Evolutionary conservation across 2,329 filamentous ascomycete genomes (phyloP).

Genomic region (Ophiostoma populinum): DNA sequence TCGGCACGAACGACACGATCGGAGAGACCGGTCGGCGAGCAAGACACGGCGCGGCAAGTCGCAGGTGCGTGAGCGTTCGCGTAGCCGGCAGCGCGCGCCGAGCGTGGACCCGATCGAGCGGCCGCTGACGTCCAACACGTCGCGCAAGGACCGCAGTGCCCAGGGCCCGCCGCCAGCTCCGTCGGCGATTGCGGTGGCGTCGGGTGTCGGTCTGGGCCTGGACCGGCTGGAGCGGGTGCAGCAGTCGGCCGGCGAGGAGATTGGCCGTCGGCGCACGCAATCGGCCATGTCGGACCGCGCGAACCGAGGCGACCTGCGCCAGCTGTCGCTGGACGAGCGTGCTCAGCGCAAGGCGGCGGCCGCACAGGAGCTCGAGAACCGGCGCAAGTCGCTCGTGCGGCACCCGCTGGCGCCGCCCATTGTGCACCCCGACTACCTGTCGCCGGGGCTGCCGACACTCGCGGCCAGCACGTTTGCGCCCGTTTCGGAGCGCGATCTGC

Average conservation of each 20-base stretch:
- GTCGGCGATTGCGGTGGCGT: slow-evolving; percentile 10
- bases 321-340: slow-evolving; percentile 38
- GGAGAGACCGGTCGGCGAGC: slow-evolving; percentile 31
- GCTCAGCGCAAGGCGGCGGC: slow-evolving; percentile 55
- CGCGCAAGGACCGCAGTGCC: slow-evolving; percentile 15
- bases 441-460: slow-evolving; percentile 17
- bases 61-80: slow-evolving; percentile 14
- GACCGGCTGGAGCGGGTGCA: slow-evolving; percentile 14
- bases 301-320: slow-evolving; percentile 32
- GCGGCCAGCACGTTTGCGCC: no score
- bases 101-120: background rate
- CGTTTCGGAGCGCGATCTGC: no score
- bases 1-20: slow-evolving; percentile 17
- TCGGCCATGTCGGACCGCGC: slow-evolving; percentile 22
- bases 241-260: slow-evolving; percentile 11
- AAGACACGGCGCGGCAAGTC: slow-evolving; percentile 16
- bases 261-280: slow-evolving; percentile 21
- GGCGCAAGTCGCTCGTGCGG: slow-evolving; percentile 66
- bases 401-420: slow-evolving; percentile 67
- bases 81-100: slow-evolving; percentile 9
- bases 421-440: slow-evolving; percentile 48
- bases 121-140: background rate
- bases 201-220: slow-evolving; percentile 5
- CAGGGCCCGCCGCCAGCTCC: slow-evolving; percentile 15
- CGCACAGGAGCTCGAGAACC: slow-evolving; percentile 74